Evolutionary conservation across 2,329 filamentous ascomycete species (phyloP).

Genomic region (Neonectria sp.): DNA sequence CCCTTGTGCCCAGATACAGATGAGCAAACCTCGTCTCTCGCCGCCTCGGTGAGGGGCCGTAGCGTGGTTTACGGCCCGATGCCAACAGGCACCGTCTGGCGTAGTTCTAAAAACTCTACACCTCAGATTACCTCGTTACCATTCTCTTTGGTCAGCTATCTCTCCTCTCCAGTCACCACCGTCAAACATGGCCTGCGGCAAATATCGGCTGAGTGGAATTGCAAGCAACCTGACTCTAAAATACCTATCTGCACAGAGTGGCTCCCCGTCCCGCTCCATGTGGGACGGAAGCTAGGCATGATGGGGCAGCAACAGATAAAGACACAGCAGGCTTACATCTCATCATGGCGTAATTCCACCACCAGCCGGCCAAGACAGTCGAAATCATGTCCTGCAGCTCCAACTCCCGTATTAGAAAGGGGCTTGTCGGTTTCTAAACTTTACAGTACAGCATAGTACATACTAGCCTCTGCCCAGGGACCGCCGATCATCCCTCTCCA

Average conservation of each 20-base stretch:
- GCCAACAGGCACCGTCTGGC: conserved; percentile 1
- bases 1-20: conserved; percentile 11
- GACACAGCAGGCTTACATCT: conserved; percentile 29
- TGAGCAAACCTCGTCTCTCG: neutral
- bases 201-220: conserved; percentile 27
- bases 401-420: conserved; percentile 16
- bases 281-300: conserved; percentile 38
- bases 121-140: conserved; percentile 14
- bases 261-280: conserved; percentile 40
- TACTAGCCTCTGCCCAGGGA: conserved; percentile 16
- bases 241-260: conserved; percentile 44
- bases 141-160: conserved; percentile 23
- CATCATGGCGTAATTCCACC: conserved; percentile 28
- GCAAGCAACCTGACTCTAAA: conserved; percentile 18
- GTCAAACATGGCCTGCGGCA: conserved; percentile 16
- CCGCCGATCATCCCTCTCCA: conserved; percentile 12
- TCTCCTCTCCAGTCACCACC: conserved; percentile 11
- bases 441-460: conserved; percentile 6
- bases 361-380: conserved; percentile 10
- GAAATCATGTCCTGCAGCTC: conserved; percentile 19
- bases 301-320: conserved; percentile 46
- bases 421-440: conserved; percentile 18
- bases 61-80: conserved; percentile 10
- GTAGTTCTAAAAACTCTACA: conserved; percentile 1
- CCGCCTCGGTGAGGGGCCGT: conserved; percentile 9